Evolutionary conservation across 2,329 filamentous ascomycete genomes (phyloP), one percentile per base, ranked within the genome.

Genomic region (Epichloe amarillans): DNA sequence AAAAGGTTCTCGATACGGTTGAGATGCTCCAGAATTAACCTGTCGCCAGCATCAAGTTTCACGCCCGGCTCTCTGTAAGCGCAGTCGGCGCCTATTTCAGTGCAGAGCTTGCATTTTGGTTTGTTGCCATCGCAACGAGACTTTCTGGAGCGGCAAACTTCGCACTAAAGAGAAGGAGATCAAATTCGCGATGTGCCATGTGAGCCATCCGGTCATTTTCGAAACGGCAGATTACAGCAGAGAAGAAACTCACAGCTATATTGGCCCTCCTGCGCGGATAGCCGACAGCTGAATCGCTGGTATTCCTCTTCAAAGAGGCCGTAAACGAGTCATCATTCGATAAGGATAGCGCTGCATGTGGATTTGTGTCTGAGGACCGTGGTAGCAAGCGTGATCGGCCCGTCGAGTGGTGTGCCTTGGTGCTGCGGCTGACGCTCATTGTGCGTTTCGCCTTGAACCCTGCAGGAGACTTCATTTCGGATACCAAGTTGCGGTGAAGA

Each of bases 1-100:
- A 93, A 73, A 43, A 93, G 70, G 47, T 75, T 84, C 65, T 93
- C 87, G 60, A 93, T 90, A 49, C 84, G 81, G 58, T 77, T 80
- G 37, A 93, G 72, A 51, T 84, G 83, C 63, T 91, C 87, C 38
- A 93, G 70, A 54, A 93, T 93, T 51, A 93, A 73, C 69, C 90
- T 91, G 71, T 91, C 87, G 56, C 87, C 87, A 37, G 86, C 86
- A 64, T 93, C 87, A 10, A 93, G 77, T 68, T 93, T 93, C 71
- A 91, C 87, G 3, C 86, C 86, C 6, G 87, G 87, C 64, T 93
- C 87, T 55, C 87, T 79, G 65, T 93, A 93, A 56, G 90, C 77
- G 66, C 87, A 93, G 55, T 91, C 85, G 43, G 86, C 87, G 50
- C 86, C 85, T 40, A 91, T 72, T 63, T 91, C 87, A 10, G 83